Base-by-base conservation (phyloP, 179 eudicot species). In the Spinacia oleracea region DNA sequence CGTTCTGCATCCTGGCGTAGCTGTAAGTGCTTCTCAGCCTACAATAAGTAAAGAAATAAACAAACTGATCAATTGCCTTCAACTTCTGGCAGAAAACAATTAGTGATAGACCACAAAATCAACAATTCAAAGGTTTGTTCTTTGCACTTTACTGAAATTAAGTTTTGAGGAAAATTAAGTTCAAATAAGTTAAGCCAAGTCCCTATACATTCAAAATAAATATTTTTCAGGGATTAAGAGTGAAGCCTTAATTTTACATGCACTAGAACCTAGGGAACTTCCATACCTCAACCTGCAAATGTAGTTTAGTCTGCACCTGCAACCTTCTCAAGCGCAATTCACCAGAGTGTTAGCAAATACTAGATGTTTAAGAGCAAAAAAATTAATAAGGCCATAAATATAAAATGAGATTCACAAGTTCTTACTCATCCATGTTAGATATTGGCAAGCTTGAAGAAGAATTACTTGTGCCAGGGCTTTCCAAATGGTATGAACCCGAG, bases 11-110 rank as follows among this genome's bases (percentile, higher is more conserved):
- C 92, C 76, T 86, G 88, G 18, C 94, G 89, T 56, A 89, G 86
- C 77, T 89, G 89, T 81, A 90, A 78, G 76, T 90, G 94, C 83
- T 89, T 90, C 81, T 90, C 92, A 65, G 92, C 94, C 94, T 90
- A 83, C 83, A 78, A 31, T 27, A 46, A 35, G 58, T 66, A 14
- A 72, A 25, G 48, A 64, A 48, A 8, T 18, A 50, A 27, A 55
- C 15, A 27, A 16, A 48, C 35, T 79, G 70, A 79, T 58, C 66
- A 27, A n/a, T n/a, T n/a, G n/a, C n/a, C n/a, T n/a, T n/a, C n/a
- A n/a, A n/a, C n/a, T n/a, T n/a, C n/a, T n/a, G n/a, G n/a, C n/a
- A n/a, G n/a, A n/a, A n/a, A n/a, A n/a, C n/a, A n/a, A n/a, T n/a
- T n/a, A n/a, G n/a, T n/a, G n/a, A n/a, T n/a, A n/a, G n/a, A n/a